phyloP scores from a whole-genome alignment of 768 basidiomycete genomes.

The Mycena capillaripes region DNA sequence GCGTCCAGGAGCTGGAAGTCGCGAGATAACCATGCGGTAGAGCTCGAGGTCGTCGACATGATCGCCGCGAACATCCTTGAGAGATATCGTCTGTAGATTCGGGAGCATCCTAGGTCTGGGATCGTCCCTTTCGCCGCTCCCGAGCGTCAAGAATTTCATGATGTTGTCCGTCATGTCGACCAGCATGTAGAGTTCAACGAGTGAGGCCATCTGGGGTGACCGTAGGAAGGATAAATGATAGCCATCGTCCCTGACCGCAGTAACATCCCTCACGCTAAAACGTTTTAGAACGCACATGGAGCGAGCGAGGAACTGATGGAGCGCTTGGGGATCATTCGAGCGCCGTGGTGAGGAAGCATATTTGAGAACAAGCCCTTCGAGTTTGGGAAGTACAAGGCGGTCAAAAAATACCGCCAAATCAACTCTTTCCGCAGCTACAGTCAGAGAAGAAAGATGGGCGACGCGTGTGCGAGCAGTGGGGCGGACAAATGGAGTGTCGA shows the following conservation, averaged over 20 bases:
- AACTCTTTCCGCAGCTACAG: slow-evolving; percentile 15
- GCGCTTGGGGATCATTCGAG: slow-evolving; percentile 18
- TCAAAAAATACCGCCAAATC: slow-evolving; percentile 22
- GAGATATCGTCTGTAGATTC: slow-evolving; percentile 21
- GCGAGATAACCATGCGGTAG: slow-evolving; percentile 35
- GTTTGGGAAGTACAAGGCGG: slow-evolving; percentile 17
- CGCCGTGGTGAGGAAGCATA: slow-evolving; percentile 20
- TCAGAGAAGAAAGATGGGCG: slow-evolving; percentile 27
- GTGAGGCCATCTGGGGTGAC: slow-evolving; percentile 18
- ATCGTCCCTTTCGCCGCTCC: slow-evolving; percentile 1
- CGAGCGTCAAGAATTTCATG: slow-evolving; percentile 30
- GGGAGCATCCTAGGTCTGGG: slow-evolving; percentile 18
- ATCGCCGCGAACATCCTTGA: slow-evolving; percentile 14
- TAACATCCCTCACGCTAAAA: slow-evolving; percentile 23
- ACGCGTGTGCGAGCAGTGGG: slow-evolving; percentile 10
- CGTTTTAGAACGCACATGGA: slow-evolving; percentile 24
- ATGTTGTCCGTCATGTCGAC: slow-evolving; percentile 26
- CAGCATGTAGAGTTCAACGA: slow-evolving; percentile 30
- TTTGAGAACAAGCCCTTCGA: slow-evolving; percentile 27
- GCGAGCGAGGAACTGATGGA: slow-evolving; percentile 13
- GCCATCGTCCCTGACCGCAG: neutral
- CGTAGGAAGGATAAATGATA: slow-evolving; percentile 21
- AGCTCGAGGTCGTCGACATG: slow-evolving; percentile 33
- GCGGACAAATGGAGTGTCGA: slow-evolving; percentile 14
- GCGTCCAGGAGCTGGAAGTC: slow-evolving; percentile 6